These are phyloP conservation scores for Pisolithus thermaeus DNA, from an alignment of 1,284 basidiomycete genomes.

Conservation along the genomic window DNA sequence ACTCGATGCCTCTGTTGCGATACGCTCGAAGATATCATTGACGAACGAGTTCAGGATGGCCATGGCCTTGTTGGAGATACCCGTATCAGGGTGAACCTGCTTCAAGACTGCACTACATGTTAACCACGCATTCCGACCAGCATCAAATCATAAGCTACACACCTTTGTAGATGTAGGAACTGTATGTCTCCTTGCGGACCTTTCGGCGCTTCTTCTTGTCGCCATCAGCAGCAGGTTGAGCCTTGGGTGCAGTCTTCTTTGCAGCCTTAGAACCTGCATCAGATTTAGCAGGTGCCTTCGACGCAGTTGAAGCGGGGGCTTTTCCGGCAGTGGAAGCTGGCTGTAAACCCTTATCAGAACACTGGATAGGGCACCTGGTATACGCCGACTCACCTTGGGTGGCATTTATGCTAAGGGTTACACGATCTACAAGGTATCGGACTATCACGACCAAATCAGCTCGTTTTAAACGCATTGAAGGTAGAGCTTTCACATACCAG, in stretches of 20 bases:
- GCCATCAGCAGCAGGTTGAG: constrained; percentile 37
- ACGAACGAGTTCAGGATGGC: constrained; percentile 69
- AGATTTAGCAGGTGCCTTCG: constrained; percentile 49
- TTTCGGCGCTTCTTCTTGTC: constrained; percentile 60
- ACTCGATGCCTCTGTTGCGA: constrained; percentile 66
- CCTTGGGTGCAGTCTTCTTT: constrained; percentile 47
- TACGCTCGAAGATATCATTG: constrained; percentile 69
- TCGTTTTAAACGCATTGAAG: constrained; percentile 3
- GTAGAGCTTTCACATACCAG: constrained; percentile 17
- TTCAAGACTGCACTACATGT: constrained; percentile 42
- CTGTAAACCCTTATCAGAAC: constrained; percentile 25
- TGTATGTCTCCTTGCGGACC: constrained; percentile 62
- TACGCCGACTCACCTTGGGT: constrained; percentile 22
- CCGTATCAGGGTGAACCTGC: constrained; percentile 73
- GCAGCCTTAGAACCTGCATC: constrained; percentile 36
- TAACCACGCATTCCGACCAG: background rate
- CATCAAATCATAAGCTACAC: constrained; percentile 13
- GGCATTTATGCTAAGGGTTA: constrained; percentile 25
- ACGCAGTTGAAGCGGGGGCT: constrained; percentile 48
- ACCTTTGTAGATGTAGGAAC: constrained; percentile 69
- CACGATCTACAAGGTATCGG: constrained; percentile 27
- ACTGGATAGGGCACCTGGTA: constrained; percentile 5
- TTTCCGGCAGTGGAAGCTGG: constrained; percentile 46
- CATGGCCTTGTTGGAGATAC: constrained; percentile 78
- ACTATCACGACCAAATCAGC: constrained; percentile 20